Evolutionary conservation across 164 flowering plant genomes (phyloP), one percentile per base, ranked within the genome.

Genomic region (Chimonanthus praecox): DNA sequence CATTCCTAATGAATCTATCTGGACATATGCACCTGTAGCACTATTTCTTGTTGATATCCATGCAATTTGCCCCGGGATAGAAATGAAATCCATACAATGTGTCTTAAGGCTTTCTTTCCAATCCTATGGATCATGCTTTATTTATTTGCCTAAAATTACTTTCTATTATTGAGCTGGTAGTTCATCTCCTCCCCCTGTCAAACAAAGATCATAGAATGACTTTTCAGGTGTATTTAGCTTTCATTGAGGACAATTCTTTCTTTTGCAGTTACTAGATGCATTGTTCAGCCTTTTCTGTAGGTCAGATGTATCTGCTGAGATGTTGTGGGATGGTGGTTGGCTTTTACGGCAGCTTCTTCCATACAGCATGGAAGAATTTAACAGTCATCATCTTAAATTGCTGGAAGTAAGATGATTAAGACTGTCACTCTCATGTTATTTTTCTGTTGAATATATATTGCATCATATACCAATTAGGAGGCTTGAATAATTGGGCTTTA

Each of bases 281-380:
- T 81, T 93, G 87, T 90, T 89, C 70, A 80, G 81, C 81, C 97
- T 93, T 49, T 85, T 93, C 77, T 87, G 97, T 78, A 88, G 99
- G 73, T 83, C 94, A 76, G 83, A 85, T 82, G 80, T 92, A 75
- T 90, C 97, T 71, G 94, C 97, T 15, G 99, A 90, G 81, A 86
- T 95, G 65, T 80, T 95, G 79, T 95, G 98, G 98, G 84, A 86
- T 78, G 98, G 97, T 79, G 98, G 98, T 79, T 95, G 99, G 98
- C 94, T 93, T 78, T 83, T 95, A 78, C 94, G 92, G 15, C 99
- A 93, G 87, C 83, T 95, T 76, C 89, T 95, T 78, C 97, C 98
- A 67, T 88, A 88, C 65, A 86, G 92, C 64, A 88, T 87, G 81
- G 82, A 87, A 4, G 99, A 89, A 78, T 89, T 93, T 75, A 89